A percentile compares a stretch with the other conserved stretches of the same genome.
Evolutionary conservation across 495 filamentous ascomycete species (phyloP).

Genomic region (Penicillium manginii): DNA sequence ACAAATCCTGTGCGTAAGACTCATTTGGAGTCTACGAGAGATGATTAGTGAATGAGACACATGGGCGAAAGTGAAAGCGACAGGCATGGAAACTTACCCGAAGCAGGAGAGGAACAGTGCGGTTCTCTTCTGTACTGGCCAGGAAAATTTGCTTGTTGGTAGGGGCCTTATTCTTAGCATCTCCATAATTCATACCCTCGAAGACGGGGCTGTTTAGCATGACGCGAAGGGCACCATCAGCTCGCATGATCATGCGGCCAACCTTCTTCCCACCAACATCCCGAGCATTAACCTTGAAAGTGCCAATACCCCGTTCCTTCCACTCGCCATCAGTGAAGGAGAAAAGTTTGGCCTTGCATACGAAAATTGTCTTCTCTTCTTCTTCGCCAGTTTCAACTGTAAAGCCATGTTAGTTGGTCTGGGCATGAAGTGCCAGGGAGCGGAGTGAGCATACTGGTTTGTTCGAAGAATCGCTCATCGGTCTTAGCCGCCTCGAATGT

Average conservation of each 20-base stretch:
- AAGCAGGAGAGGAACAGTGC: conserved; percentile 64
- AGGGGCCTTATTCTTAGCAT: conserved; percentile 52
- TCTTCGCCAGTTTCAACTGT: conserved; percentile 76
- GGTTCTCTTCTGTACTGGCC: conserved; percentile 63
- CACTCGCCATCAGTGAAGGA: conserved; percentile 72
- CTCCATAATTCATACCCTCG: conserved; percentile 72
- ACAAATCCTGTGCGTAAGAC: conserved; percentile 44
- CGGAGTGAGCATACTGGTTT: conserved; percentile 59
- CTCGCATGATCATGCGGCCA: conserved; percentile 82
- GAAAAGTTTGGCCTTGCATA: conserved; percentile 77
- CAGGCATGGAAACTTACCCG: conserved; percentile 58
- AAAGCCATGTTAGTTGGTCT: background rate
- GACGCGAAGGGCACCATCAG: conserved; percentile 83
- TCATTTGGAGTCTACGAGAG: conserved; percentile 45
- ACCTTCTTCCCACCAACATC: conserved; percentile 52
- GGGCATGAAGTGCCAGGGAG: background rate
- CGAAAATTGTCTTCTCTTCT: conserved; percentile 61
- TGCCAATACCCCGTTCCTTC: conserved; percentile 85
- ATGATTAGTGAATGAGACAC: conserved; percentile 15
- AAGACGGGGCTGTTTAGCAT: conserved; percentile 80
- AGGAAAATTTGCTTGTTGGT: conserved; percentile 60
- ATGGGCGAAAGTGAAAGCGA: conserved; percentile 3
- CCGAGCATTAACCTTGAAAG: conserved; percentile 79
- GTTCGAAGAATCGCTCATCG: conserved; percentile 70
- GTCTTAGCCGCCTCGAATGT: conserved; percentile 55